These are phyloP conservation scores for Talaromyces sp. DNA, from an alignment of 2,329 filamentous ascomycete genomes.

Conservation along the genomic window DNA sequence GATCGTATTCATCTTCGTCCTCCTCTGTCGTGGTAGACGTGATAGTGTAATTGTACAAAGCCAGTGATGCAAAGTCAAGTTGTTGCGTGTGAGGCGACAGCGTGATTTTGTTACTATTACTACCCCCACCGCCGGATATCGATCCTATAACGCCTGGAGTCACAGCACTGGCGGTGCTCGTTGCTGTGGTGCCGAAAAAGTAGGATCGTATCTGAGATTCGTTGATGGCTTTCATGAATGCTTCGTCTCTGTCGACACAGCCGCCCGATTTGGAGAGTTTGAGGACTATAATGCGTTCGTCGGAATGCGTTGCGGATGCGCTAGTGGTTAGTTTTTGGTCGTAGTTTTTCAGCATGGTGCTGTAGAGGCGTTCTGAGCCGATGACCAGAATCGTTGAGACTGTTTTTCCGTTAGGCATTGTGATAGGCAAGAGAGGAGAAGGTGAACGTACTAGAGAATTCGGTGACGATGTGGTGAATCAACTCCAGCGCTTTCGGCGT, in stretches of 20 bases:
- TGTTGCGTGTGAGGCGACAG: slow-evolving; percentile 85
- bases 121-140: slow-evolving; percentile 27
- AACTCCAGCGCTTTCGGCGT: slow-evolving; percentile 67
- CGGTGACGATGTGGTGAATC: slow-evolving; percentile 73
- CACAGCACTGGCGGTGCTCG: background rate
- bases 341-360: slow-evolving; percentile 70
- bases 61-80: slow-evolving; percentile 70
- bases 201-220: slow-evolving; percentile 83
- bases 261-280: slow-evolving; percentile 82
- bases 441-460: slow-evolving; percentile 56
- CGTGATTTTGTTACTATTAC: slow-evolving; percentile 57
- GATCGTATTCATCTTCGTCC: slow-evolving; percentile 48
- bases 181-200: slow-evolving; percentile 73
- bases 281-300: slow-evolving; percentile 71
- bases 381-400: slow-evolving; percentile 79
- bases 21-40: slow-evolving; percentile 37
- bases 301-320: slow-evolving; percentile 45
- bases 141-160: background rate
- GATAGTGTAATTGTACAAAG: slow-evolving; percentile 69
- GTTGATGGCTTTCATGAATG: slow-evolving; percentile 68
- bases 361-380: slow-evolving; percentile 72
- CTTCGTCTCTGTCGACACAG: slow-evolving; percentile 70
- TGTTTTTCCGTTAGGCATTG: slow-evolving; percentile 24
- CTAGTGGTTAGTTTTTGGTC: slow-evolving; percentile 48
- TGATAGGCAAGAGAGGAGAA: slow-evolving; percentile 4